These are phyloP conservation scores for Crucihimalaya himalaica DNA, from an alignment of 345 rosid genomes.

Conservation along the genomic window DNA sequence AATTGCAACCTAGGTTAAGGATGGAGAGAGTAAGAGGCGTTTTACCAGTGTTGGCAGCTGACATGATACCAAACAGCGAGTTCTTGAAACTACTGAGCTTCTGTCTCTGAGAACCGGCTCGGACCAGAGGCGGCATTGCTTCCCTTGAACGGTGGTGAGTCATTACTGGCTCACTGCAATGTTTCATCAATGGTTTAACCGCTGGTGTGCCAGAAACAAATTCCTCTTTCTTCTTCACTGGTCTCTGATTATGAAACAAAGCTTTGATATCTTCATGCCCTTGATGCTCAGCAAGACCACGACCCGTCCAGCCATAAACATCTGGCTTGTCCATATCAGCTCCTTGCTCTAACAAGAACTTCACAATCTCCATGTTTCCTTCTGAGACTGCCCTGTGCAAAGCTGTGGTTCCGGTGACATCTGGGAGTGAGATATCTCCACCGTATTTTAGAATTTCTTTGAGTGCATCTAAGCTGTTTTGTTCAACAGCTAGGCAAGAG, in stretches of 20 bases:
- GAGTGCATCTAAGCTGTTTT: conserved; percentile 65
- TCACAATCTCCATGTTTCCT: conserved; percentile 66
- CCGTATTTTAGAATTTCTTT: conserved; percentile 53
- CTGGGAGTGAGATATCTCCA: conserved; percentile 58
- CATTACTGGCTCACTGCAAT: conserved; percentile 62
- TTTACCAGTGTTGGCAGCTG: conserved; percentile 66
- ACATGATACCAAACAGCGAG: conserved; percentile 77
- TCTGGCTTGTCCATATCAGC: conserved; percentile 66
- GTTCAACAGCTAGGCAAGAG: conserved; percentile 57
- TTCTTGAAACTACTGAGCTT: conserved; percentile 54
- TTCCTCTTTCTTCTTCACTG: conserved; percentile 28
- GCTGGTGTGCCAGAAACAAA: conserved; percentile 8
- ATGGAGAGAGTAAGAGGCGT: conserved; percentile 9
- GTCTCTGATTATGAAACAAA: conserved; percentile 44
- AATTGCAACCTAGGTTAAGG: neutral
- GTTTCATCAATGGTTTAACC: conserved; percentile 47
- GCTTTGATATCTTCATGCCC: conserved; percentile 66
- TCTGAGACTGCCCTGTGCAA: conserved; percentile 73
- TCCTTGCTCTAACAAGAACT: conserved; percentile 68
- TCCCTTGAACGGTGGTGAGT: conserved; percentile 50
- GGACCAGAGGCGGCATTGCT: conserved; percentile 39
- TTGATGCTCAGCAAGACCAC: conserved; percentile 73
- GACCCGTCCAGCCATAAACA: conserved; percentile 71
- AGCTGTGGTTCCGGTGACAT: conserved; percentile 56
- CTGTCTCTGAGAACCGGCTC: conserved; percentile 43